phyloP scores from a whole-genome alignment of 176 grass and related monocot genomes.

The Oryza nivara region DNA sequence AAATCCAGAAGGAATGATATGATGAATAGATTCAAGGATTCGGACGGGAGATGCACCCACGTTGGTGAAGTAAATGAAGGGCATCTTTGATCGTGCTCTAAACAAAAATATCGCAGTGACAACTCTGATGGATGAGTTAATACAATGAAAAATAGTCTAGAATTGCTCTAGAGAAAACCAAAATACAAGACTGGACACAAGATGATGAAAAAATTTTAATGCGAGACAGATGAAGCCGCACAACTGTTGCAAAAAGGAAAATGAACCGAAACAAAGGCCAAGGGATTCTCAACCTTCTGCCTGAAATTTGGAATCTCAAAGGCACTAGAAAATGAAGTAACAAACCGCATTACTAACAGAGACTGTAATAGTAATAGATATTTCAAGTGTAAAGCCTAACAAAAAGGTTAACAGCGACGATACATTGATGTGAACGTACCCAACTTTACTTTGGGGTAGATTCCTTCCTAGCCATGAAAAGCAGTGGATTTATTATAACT shows the following conservation, averaged over 20 bases:
- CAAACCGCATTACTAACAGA: not conserved
- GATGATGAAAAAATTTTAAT: not conserved
- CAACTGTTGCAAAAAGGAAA: not conserved
- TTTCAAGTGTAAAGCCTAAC: slow-evolving; percentile 37
- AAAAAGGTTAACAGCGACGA: slow-evolving; percentile 19
- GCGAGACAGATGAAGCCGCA: not conserved
- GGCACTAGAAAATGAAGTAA: slow-evolving; percentile 14
- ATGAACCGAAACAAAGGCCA: not conserved
- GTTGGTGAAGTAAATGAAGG: slow-evolving; percentile 39
- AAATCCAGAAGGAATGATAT: slow-evolving; percentile 31
- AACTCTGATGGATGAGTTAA: slow-evolving; percentile 13
- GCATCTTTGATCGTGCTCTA: slow-evolving; percentile 29
- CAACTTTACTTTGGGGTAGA: slow-evolving; percentile 17
- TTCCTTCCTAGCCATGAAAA: slow-evolving; percentile 25
- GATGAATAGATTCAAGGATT: slow-evolving; percentile 20
- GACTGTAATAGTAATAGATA: slow-evolving; percentile 3
- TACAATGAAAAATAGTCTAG: not conserved
- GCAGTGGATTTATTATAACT: slow-evolving; percentile 30
- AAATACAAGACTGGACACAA: not conserved
- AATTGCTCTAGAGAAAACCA: not conserved
- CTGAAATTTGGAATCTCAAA: not conserved
- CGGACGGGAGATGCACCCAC: slow-evolving; percentile 42
- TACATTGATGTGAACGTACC: slow-evolving; percentile 38
- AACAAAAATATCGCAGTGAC: not conserved
- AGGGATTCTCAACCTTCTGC: not conserved